Evolutionary conservation across 208 protist species (phyloP).

Genomic region (Acanthamoeba lenticulata): DNA sequence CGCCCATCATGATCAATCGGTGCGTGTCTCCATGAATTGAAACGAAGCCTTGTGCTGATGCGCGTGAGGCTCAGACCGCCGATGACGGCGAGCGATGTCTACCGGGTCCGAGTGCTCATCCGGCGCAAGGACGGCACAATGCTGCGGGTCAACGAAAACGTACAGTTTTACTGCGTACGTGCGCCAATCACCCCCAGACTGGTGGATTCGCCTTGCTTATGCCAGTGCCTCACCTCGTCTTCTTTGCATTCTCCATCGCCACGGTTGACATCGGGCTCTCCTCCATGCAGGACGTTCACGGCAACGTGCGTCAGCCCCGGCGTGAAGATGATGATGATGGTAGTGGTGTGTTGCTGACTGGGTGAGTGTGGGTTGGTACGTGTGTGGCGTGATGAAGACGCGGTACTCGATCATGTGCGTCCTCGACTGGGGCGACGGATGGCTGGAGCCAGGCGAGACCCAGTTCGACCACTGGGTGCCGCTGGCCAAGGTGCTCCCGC

Average conservation of each 20-base stretch:
- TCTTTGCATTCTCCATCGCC: no score
- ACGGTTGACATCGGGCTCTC: no score
- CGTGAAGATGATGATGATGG: neutral
- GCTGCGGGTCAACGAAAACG: neutral
- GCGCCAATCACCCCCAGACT: no score
- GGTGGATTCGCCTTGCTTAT: no score
- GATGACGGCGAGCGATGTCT: neutral
- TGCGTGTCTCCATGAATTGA: neutral
- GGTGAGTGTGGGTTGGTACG: no score
- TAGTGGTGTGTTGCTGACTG: no score
- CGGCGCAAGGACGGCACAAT: neutral
- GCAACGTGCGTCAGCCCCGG: neutral
- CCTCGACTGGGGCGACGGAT: neutral
- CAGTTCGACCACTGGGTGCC: slow-evolving; percentile 40
- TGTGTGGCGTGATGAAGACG: neutral
- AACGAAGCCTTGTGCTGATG: neutral
- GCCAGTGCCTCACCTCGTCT: no score
- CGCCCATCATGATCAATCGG: slow-evolving; percentile 16
- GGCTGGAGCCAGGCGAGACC: neutral
- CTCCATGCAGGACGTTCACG: no score
- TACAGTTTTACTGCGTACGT: slow-evolving; percentile 23
- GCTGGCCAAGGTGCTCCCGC: neutral
- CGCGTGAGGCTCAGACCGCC: neutral
- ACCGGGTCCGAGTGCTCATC: neutral
- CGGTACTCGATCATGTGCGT: neutral